Evolutionary conservation across 257 asterid species (phyloP).

Genomic region (Petunia secreta): DNA sequence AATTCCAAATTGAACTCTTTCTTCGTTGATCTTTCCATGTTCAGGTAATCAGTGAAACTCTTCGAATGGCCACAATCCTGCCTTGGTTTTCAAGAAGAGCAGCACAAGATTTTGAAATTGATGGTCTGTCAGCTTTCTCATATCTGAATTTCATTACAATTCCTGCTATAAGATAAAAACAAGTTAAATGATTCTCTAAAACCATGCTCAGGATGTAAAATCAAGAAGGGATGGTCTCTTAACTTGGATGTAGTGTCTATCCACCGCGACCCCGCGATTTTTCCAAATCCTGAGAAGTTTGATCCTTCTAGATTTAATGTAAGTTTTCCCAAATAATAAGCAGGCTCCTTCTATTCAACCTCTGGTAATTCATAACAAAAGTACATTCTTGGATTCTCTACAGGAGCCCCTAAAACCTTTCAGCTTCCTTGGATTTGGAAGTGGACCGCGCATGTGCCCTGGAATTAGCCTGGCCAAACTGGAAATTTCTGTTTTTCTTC

Average conservation of each 20-base stretch:
- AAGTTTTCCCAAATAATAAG: conserved; percentile 33
- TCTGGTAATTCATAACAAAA: conserved; percentile 5
- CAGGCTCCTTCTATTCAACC: not conserved
- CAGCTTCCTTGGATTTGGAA: conserved; percentile 87
- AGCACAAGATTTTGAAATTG: conserved; percentile 81
- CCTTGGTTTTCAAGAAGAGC: conserved; percentile 93
- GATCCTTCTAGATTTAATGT: conserved; percentile 81
- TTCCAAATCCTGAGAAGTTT: conserved; percentile 66
- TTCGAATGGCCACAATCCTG: conserved; percentile 78
- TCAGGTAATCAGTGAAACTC: conserved; percentile 78
- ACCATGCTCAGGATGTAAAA: conserved; percentile 54
- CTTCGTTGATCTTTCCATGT: conserved; percentile 16
- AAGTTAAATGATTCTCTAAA: not conserved
- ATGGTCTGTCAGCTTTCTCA: conserved; percentile 46
- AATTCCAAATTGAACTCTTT: not conserved
- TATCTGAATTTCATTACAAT: not conserved
- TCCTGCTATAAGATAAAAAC: not conserved
- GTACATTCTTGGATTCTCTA: conserved; percentile 21
- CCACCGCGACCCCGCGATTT: conserved; percentile 72
- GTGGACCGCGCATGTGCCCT: conserved; percentile 91
- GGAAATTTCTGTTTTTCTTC: conserved; percentile 75
- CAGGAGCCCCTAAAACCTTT: conserved; percentile 72
- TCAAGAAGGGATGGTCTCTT: conserved; percentile 75
- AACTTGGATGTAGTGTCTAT: conserved; percentile 86
- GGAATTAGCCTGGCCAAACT: conserved; percentile 90